Evolutionary conservation across 805 yeast genomes (phyloP).

Genomic region (Schizosaccharomyces lindneri): DNA sequence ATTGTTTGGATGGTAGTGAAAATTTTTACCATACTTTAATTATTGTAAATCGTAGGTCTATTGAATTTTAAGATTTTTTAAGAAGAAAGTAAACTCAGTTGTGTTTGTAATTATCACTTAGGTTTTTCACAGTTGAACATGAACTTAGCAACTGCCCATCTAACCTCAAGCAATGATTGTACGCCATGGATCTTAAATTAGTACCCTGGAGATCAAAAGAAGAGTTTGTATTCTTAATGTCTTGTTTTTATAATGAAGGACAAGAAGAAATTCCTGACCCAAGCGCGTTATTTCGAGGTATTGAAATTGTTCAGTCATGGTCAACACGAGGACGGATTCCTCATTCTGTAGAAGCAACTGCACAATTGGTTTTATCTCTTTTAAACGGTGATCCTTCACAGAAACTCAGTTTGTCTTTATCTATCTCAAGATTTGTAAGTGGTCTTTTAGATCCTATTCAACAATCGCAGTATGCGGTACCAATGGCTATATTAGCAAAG

Average conservation of each 20-base stretch:
- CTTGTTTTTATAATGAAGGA: background rate
- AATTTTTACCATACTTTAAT: too few relatives aligned
- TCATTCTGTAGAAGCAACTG: constrained; percentile 46
- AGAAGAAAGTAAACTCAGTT: too few relatives aligned
- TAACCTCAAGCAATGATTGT: background rate
- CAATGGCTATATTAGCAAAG: constrained; percentile 50
- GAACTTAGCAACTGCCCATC: background rate
- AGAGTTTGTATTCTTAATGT: background rate
- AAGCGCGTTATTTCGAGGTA: background rate
- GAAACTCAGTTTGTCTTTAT: constrained; percentile 5
- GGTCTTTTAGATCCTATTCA: constrained; percentile 76
- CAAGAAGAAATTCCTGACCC: background rate
- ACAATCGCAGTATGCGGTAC: constrained; percentile 50
- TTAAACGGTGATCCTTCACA: constrained; percentile 17
- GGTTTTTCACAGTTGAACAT: too few relatives aligned
- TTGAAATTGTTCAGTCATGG: constrained; percentile 17
- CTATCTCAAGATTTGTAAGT: constrained; percentile 72
- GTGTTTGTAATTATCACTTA: too few relatives aligned
- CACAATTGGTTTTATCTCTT: constrained; percentile 27
- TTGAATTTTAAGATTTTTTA: too few relatives aligned
- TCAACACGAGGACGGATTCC: constrained; percentile 40
- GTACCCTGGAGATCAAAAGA: background rate
- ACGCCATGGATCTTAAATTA: background rate
- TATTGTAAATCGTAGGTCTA: too few relatives aligned
- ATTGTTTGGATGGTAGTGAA: too few relatives aligned